Conservation (phyloP, 2,329 filamentous ascomycete genomes). For the Pyrenophora seminiperda region DNA sequence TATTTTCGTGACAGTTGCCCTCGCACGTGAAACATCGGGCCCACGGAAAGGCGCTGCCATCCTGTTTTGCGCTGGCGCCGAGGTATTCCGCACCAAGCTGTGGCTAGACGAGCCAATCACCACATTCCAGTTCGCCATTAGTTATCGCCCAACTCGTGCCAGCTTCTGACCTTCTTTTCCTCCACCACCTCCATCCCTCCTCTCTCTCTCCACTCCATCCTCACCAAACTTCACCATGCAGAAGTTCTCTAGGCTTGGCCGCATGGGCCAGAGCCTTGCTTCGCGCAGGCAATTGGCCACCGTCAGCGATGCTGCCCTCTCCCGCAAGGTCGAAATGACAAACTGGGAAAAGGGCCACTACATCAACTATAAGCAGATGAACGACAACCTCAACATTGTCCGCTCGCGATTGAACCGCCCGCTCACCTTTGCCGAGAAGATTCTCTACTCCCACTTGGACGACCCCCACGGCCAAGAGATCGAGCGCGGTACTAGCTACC, state of each 20-base stretch:
- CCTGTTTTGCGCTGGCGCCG: constrained; percentile 30
- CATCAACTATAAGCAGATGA: constrained; percentile 99
- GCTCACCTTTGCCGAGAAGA: constrained; percentile 96
- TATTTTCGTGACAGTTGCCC: constrained; percentile 23
- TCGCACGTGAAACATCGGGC: constrained; percentile 40
- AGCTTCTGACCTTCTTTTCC: constrained; percentile 47
- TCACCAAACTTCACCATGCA: constrained; percentile 62
- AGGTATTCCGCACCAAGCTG: constrained; percentile 37
- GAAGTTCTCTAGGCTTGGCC: constrained; percentile 73
- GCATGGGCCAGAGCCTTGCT: constrained; percentile 67
- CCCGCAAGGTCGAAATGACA: constrained; percentile 97
- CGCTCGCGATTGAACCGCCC: constrained; percentile 88
- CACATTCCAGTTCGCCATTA: constrained; percentile 36
- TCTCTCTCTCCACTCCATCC: constrained; percentile 45
- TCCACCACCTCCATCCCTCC: constrained; percentile 38
- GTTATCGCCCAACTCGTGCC: constrained; percentile 41
- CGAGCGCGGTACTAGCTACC: constrained; percentile 91
- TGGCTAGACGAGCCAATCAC: constrained; percentile 41
- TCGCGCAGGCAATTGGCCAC: constrained; percentile 76
- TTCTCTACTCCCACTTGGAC: constrained; percentile 97
- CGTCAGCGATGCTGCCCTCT: constrained; percentile 81
- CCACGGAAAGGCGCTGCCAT: constrained; percentile 39
- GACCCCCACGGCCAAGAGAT: constrained; percentile 96
- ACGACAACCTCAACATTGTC: constrained; percentile 92
- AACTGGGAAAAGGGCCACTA: constrained; percentile 95